These are phyloP conservation scores for Akanthomyces muscarius DNA, from an alignment of 2,329 filamentous ascomycete genomes.

Conservation along the genomic window DNA sequence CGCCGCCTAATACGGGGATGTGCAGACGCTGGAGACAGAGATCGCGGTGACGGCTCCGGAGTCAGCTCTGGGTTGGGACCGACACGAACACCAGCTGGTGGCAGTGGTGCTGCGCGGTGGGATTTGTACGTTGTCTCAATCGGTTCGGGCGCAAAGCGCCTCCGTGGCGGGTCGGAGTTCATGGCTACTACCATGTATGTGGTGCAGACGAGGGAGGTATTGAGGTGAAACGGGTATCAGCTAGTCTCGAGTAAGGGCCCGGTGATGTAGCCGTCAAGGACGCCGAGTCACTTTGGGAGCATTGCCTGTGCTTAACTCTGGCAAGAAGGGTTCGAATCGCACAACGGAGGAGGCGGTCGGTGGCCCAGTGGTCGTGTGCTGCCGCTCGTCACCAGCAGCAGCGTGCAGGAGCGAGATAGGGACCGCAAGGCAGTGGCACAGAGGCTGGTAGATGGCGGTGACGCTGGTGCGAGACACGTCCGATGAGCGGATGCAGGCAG, in stretches of 20 bases:
- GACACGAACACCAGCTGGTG: constrained; percentile 22
- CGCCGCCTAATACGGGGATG: constrained; percentile 29
- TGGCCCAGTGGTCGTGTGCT: constrained; percentile 10
- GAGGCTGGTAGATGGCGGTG: constrained; percentile 9
- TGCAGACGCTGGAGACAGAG: constrained; percentile 34
- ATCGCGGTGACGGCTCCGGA: constrained; percentile 49
- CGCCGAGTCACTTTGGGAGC: not conserved
- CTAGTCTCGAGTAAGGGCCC: not conserved
- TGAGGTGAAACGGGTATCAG: not conserved
- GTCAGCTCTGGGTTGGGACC: constrained; percentile 57
- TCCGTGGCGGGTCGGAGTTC: constrained; percentile 39
- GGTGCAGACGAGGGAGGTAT: not conserved
- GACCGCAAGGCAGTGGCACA: constrained; percentile 8
- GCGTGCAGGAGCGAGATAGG: not conserved
- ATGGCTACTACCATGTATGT: not conserved
- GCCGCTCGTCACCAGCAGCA: constrained; percentile 4
- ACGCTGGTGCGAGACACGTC: constrained; percentile 13
- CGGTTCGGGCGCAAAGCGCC: constrained; percentile 64
- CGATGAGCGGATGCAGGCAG: constrained; percentile 12
- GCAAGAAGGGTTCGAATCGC: not conserved
- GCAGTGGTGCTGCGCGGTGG: constrained; percentile 35
- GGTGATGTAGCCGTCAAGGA: not conserved
- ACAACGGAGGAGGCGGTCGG: not conserved
- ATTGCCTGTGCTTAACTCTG: not conserved
- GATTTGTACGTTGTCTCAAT: constrained; percentile 68